Conservation (phyloP, 2,329 filamentous ascomycete genomes). For the Ceratocystis smalleyi region DNA sequence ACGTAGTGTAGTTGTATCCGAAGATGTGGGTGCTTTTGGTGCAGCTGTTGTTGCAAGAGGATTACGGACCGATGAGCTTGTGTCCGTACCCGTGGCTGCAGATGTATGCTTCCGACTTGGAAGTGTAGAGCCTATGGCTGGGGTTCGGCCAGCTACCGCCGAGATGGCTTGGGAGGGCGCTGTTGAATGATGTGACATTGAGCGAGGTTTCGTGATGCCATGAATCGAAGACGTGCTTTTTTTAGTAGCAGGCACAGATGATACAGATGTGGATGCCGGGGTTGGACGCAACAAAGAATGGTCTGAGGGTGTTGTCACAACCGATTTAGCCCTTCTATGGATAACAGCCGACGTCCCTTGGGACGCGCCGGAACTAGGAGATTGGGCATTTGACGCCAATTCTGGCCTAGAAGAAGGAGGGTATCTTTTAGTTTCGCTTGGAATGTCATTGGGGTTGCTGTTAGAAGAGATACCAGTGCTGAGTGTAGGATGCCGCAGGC, state of each 20-base stretch:
- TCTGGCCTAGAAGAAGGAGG: constrained; percentile 22
- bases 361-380: neutral
- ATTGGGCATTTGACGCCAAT: neutral
- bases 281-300: neutral
- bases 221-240: neutral
- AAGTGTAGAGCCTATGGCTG: neutral
- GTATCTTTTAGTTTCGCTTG: constrained; percentile 19
- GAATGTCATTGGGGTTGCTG: neutral
- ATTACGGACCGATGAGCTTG: neutral
- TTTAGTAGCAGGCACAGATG: neutral
- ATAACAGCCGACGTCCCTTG: neutral
- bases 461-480: constrained; percentile 8
- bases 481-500: neutral
- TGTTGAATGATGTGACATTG: constrained; percentile 16
- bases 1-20: constrained; percentile 22
- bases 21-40: constrained; percentile 9
- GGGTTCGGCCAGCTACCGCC: neutral
- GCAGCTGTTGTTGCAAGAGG: neutral
- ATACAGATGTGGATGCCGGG: neutral
- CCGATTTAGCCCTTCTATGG: constrained; percentile 10
- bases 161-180: neutral
- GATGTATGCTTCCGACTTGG: neutral
- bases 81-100: neutral
- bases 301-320: neutral
- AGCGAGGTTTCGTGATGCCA: constrained; percentile 20